phyloP scores from a whole-genome alignment of 163 green algal genomes.

The Scenedesmus sp. region DNA sequence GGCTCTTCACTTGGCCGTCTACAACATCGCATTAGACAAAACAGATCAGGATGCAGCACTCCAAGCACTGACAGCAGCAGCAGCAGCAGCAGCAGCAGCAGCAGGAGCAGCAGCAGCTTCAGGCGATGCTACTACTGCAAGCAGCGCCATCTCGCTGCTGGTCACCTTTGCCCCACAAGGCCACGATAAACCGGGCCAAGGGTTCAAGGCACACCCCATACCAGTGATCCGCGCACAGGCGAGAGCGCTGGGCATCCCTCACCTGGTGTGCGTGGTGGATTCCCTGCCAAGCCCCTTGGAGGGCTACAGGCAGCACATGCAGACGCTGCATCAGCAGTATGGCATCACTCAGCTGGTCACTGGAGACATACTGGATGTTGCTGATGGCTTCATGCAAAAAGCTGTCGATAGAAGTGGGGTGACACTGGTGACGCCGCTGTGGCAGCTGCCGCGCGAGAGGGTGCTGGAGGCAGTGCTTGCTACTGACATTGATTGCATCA shows the following conservation, averaged over 20 bases:
- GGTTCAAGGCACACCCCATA: slow-evolving; percentile 47
- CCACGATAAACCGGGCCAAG: background rate
- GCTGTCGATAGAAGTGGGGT: slow-evolving; percentile 17
- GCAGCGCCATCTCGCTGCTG: slow-evolving; percentile 3
- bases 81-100: slow-evolving; percentile 57
- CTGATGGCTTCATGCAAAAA: slow-evolving; percentile 36
- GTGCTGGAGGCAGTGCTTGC: slow-evolving; percentile 10
- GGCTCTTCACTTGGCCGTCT: slow-evolving; percentile 11
- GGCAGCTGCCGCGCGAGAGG: background rate
- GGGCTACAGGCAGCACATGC: background rate
- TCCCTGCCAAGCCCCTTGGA: background rate
- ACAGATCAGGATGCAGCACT: background rate
- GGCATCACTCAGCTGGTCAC: slow-evolving; percentile 39
- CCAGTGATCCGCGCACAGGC: slow-evolving; percentile 39
- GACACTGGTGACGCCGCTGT: slow-evolving; percentile 35
- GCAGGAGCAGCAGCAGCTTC: background rate
- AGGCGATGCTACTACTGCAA: background rate
- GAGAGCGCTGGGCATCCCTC: background rate
- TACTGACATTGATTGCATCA: background rate
- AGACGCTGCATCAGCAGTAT: slow-evolving; percentile 18
- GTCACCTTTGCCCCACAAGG: slow-evolving; percentile 19
- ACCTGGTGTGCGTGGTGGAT: background rate
- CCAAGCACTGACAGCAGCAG: slow-evolving; percentile 36
- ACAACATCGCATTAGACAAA: background rate
- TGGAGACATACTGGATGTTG: slow-evolving; percentile 50